Base-by-base conservation (phyloP, 2,329 filamentous ascomycete species). In the Basipetospora chlamydospora region DNA sequence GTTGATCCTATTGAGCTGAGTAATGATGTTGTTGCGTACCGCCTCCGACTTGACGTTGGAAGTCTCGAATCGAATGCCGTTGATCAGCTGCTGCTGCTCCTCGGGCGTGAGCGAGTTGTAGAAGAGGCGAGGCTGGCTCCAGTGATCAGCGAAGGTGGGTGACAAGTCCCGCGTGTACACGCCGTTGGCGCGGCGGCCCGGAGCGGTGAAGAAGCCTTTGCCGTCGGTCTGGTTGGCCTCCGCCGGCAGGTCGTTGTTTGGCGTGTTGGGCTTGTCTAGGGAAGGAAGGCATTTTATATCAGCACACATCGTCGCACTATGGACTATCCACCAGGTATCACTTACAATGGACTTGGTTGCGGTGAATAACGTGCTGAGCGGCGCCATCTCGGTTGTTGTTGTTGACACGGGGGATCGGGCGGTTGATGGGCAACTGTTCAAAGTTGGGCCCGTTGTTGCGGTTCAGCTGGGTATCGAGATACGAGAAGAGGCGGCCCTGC, bases 51-150 rank as follows among this genome's bases (percentile, higher is more conserved):
- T 58, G 23, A 84, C 46, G 11, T 79, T 67, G 16, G 72, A 66
- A 0, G 66, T 67, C 57, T 85, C 80, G 52, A 84, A 83, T 20
- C 79, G 74, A 38, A 84, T 73, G 0, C 77, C 78, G 51, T 84
- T 78, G 57, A 84, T 65, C 26, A 84, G 54, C 49, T 81, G 77
- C 48, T 84, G 78, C 56, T 80, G 75, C 55, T 88, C 83, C 3
- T 73, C 60, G 0, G 66, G 57, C 0, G 73, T 71, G 45, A 88
- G 56, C 12, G 79, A 86, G 61, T 88, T 88, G 61, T 76, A 88
- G 61, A 90, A 90, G 2, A 88, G 62, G 50, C 87, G 80, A 0
- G 83, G 81, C 53, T 90, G 83, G 34, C 70, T 77, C 56, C 72
- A 73, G 51, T 88, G 80, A 42, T 90, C 81, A 43, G 66, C 69